Base-by-base conservation (phyloP, 345 rosid genomes). In the Eucalyptus pauciflora region DNA sequence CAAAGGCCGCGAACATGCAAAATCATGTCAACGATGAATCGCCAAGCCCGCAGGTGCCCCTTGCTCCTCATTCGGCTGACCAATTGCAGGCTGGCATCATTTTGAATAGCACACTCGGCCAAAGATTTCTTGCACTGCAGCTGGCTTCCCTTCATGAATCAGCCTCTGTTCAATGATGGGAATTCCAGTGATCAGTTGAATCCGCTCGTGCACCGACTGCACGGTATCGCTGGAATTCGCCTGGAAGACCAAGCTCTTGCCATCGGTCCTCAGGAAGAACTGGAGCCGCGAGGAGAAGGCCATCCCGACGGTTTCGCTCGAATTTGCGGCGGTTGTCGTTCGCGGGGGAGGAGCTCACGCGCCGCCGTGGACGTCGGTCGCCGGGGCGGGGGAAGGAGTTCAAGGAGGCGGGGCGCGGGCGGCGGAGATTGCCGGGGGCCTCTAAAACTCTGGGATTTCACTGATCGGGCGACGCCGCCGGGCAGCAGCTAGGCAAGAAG, bases 91-190 rank as follows among this genome's bases (percentile, higher is more conserved):
- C 93, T 92, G 3, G 98, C 94, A 76, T 98, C 99, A 46, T 95
- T 95, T 88, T 96, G 94, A 7, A 96, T 93, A 0, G 93, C 91
- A 51, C 97, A 98, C 50, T 95, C 94, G 29, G 94, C 91, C 13
- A 98, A 91, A 6, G 96, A 90, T 49, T 95, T 94, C 43, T 98
- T 98, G 91, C 90, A 54, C 95, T 94, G 97, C 5, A 98, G 93
- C 92, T 97, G 99, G 99, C 90, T 92, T 96, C 50, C 99, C 98
- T 86, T 89, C 45, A 25, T 97, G 95, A 90, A 98, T 94, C 17
- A 97, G 69, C 81, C 99, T 88, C 90, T 97, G 99, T 85, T 95
- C 96, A 1, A 31, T 85, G 48, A 91, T 90, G 22, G 99, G 99
- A 87, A 97, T 96, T 88, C 92, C 93, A 2, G 97, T 94, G 88